These are phyloP conservation scores for Ilex aquifolium DNA, from an alignment of 257 asterid genomes.

Conservation along the genomic window DNA sequence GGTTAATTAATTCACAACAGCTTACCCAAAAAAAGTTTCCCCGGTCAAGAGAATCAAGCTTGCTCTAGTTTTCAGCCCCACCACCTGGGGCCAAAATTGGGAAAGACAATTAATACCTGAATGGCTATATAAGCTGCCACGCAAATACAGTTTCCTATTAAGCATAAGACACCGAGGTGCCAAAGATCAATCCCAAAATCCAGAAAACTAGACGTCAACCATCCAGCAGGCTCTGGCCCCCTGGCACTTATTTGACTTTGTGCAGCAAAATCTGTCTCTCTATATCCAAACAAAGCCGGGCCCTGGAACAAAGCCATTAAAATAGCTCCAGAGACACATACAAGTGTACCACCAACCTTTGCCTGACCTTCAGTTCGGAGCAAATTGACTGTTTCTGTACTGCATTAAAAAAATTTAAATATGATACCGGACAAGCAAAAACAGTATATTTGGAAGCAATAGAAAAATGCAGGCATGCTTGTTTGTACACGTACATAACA, in stretches of 20 bases:
- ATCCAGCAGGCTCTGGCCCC: constrained; percentile 81
- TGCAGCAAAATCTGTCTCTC: constrained; percentile 47
- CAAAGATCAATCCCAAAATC: constrained; percentile 69
- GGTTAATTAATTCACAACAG: too few species aligned
- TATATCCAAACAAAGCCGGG: constrained; percentile 65
- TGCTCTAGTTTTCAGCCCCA: too few species aligned
- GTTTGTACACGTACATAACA: too few species aligned
- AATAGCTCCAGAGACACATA: constrained; percentile 87
- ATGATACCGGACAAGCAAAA: constrained; percentile 14
- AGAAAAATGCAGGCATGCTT: too few species aligned
- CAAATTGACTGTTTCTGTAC: constrained; percentile 80
- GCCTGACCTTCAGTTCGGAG: constrained; percentile 75
- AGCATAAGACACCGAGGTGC: constrained; percentile 88
- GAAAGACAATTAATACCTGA: constrained; percentile 48
- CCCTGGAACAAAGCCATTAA: constrained; percentile 88
- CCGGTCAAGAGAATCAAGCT: too few species aligned
- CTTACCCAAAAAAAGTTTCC: too few species aligned
- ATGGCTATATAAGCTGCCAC: constrained; percentile 81
- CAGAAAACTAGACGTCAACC: constrained; percentile 55
- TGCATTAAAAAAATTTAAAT: constrained; percentile 45
- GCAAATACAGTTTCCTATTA: constrained; percentile 92
- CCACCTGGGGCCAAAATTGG: too few species aligned
- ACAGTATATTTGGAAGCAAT: too few species aligned
- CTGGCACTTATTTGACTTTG: constrained; percentile 65
- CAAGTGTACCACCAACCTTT: constrained; percentile 82